Evolutionary conservation across 257 asterid species (phyloP), one percentile per base, ranked within the genome.

Genomic region (Misopates orontium): DNA sequence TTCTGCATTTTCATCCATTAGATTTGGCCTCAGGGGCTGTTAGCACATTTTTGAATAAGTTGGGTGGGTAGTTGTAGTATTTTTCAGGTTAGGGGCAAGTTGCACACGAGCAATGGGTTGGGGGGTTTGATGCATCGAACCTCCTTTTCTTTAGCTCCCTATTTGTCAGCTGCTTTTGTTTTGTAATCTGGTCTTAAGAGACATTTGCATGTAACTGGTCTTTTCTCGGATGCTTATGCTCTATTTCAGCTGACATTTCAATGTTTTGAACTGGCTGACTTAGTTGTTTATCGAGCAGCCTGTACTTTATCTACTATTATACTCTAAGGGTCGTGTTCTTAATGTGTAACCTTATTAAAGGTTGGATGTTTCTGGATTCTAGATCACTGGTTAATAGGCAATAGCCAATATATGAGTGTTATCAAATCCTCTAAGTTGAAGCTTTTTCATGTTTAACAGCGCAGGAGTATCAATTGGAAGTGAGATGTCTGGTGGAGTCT

Each of bases 401-500:
- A 32, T 20, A 36, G 36, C 28, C 47, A 32, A 21, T 1, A 21
- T 18, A 25, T 10, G 8, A 4, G 5, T 63, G 23, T 49, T 51
- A 11, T 20, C 41, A 18, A 40, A 54, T 28, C 49, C 60, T 39
- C 62, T 52, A 51, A 36, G 58, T 58, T 73, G 68, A 77, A 31
- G 64, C 73, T 62, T 24, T 70, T 73, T 44, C 64, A 32, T 60
- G 62, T 59, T 10, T 50, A 61, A 78, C 89, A 91, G 98, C 64
- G 98, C 98, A 74, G 98, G 98, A 60, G 88, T 91, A 61, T 91
- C 96, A 41, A 88, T 91, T 48, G 96, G 98, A 66, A 91, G 98
- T 47, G 98, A 91, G 81, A 91, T 91, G 98, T 91, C 98, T 1
- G 98, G 98, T 41, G 98, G 98, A 55, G 96, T 91, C 63, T 77